These are phyloP conservation scores for Cyberlindnera amylophila DNA, from an alignment of 805 yeast species.

Conservation along the genomic window DNA sequence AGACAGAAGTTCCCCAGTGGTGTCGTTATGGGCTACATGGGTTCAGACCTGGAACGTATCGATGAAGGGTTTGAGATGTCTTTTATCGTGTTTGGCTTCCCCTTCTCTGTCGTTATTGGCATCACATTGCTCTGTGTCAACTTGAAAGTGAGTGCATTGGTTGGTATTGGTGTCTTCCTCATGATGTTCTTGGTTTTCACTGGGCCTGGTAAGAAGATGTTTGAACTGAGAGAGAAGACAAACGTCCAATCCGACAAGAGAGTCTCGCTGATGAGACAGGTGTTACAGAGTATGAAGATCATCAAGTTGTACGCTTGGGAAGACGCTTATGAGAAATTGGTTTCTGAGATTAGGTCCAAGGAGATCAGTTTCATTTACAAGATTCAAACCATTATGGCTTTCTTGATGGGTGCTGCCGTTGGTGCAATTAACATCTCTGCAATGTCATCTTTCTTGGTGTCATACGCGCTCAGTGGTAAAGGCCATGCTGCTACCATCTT, in stretches of 20 bases:
- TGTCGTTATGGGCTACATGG: constrained; percentile 66
- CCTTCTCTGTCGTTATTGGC: constrained; percentile 56
- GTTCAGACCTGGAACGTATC: constrained; percentile 71
- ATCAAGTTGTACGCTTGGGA: constrained; percentile 90
- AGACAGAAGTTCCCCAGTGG: constrained; percentile 59
- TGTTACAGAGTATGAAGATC: constrained; percentile 56
- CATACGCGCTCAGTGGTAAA: constrained; percentile 35
- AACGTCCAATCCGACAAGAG: constrained; percentile 59
- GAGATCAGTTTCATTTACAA: constrained; percentile 54
- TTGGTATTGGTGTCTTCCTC: constrained; percentile 56
- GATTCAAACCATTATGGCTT: constrained; percentile 59
- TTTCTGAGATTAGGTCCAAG: constrained; percentile 46
- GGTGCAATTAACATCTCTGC: constrained; percentile 50
- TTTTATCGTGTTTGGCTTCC: constrained; percentile 47
- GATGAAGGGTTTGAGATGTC: constrained; percentile 61
- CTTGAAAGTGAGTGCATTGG: constrained; percentile 64
- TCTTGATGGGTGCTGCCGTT: constrained; percentile 47
- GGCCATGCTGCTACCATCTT: constrained; percentile 60
- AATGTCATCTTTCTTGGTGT: constrained; percentile 45
- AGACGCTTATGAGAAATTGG: constrained; percentile 55
- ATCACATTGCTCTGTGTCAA: constrained; percentile 60
- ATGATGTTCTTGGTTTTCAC: constrained; percentile 46
- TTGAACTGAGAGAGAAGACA: constrained; percentile 44
- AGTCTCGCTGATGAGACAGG: constrained; percentile 57
- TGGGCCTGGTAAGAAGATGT: constrained; percentile 39